phyloP scores from a whole-genome alignment of 2,329 filamentous ascomycete genomes.

The Diaporthe caulivora region DNA sequence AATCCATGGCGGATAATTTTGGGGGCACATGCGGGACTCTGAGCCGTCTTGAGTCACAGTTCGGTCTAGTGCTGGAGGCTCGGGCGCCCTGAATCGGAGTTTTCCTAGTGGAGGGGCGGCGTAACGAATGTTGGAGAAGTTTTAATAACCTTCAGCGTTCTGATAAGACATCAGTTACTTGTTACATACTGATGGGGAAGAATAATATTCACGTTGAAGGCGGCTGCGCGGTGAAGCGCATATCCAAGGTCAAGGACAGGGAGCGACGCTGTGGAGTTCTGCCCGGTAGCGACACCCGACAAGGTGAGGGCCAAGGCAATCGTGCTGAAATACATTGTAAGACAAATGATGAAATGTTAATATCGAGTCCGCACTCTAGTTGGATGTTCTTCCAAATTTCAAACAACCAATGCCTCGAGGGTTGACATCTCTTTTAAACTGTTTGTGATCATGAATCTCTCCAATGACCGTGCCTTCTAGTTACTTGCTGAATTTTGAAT shows the following conservation, averaged over 20 bases:
- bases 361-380: not conserved
- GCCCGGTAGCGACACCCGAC: not conserved
- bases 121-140: constrained; percentile 18
- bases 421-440: not conserved
- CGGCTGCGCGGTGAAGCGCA: not conserved
- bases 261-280: not conserved
- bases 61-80: not conserved
- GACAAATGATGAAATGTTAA: not conserved
- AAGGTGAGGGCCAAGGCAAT: not conserved
- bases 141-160: constrained; percentile 2
- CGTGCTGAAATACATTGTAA: not conserved
- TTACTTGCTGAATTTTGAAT: not conserved
- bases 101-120: not conserved
- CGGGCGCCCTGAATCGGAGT: not conserved
- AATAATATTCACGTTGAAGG: not conserved
- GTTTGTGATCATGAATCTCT: not conserved
- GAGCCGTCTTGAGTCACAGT: not conserved
- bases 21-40: not conserved
- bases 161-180: not conserved
- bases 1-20: not conserved
- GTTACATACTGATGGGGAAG: no score
- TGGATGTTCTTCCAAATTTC: not conserved
- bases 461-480: not conserved
- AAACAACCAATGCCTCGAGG: not conserved
- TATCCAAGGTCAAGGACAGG: not conserved